phyloP scores from a whole-genome alignment of 2,329 filamentous ascomycete genomes.

The Fusarium clavum region DNA sequence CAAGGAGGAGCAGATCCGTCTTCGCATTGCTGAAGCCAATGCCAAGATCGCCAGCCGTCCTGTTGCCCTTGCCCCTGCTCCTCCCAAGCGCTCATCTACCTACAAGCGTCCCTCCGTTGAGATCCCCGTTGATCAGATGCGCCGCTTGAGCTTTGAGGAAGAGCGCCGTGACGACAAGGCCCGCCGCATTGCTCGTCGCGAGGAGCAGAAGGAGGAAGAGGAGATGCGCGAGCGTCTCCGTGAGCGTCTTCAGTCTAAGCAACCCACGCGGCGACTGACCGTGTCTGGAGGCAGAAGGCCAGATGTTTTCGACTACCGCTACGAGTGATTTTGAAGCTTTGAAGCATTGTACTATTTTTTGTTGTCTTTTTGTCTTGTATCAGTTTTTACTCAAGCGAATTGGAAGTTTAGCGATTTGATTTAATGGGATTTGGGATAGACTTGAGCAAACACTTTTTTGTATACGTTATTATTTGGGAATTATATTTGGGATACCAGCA shows the following conservation, averaged over 20 bases:
- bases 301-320: conserved; percentile 55
- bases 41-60: conserved; percentile 56
- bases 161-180: conserved; percentile 50
- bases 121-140: conserved; percentile 50
- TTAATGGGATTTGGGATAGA: conserved; percentile 15
- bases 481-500: conserved; percentile 7
- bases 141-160: conserved; percentile 50
- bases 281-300: conserved; percentile 53
- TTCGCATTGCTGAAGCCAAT: conserved; percentile 57
- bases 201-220: conserved; percentile 52
- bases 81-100: conserved; percentile 41
- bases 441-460: conserved; percentile 8
- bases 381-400: conserved; percentile 23
- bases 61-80: conserved; percentile 46
- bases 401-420: conserved; percentile 30
- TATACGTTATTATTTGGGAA: conserved; percentile 5
- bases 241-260: conserved; percentile 52
- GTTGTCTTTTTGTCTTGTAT: conserved; percentile 37
- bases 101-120: conserved; percentile 42
- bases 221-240: conserved; percentile 54
- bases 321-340: conserved; percentile 50
- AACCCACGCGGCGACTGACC: conserved; percentile 53
- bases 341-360: conserved; percentile 12
- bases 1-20: conserved; percentile 46
- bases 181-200: conserved; percentile 42